Evolutionary conservation across 345 rosid species (phyloP), one percentile per base, ranked within the genome.

Genomic region (Eucalyptus camaldulensis): DNA sequence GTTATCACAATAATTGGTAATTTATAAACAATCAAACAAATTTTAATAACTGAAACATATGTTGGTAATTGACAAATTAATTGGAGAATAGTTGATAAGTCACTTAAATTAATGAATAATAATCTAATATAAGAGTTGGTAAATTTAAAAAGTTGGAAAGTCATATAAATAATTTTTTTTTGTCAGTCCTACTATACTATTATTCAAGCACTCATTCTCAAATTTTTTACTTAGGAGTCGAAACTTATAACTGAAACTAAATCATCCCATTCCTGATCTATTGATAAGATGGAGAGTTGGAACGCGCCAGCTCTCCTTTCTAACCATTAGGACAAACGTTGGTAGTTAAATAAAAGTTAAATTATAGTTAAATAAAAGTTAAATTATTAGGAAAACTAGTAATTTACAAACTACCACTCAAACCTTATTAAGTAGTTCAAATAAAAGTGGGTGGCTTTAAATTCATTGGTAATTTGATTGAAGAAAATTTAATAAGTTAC

Each of bases 201-300:
- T 53, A 53, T 53, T 53, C 58, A 53, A 53, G 4, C 2, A 53
- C 4, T 21, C 24, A 19, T 19, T 53, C 1, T 19, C 1, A 53
- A 0, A 1, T 53, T 19, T 53, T 53, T 53, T 24, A 1, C 1
- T 2, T 19, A 5, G 43, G 25, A 53, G 58, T 53, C 0, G 25
- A 53, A 53, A 53, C 1, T 2, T 0, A 53, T 1, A 19, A 53
- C 2, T 19, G 2, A 53, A 53, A 8, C 10, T 53, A 53, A 53
- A 53, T 19, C 4, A 53, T 53, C 24, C 19, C 56, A 1, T 53
- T 53, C 10, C 4, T 0, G 8, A 53, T 53, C 56, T 53, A 9
- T 53, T 19, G 5, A 53, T 53, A 53, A 53, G 24, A 53, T 53
- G 9, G 10, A 19, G 10, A 53, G 4, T 53, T 7, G 24, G 19